Evolutionary conservation across 305 asterid genomes (phyloP).

Genomic region (Nicotiana rustica): DNA sequence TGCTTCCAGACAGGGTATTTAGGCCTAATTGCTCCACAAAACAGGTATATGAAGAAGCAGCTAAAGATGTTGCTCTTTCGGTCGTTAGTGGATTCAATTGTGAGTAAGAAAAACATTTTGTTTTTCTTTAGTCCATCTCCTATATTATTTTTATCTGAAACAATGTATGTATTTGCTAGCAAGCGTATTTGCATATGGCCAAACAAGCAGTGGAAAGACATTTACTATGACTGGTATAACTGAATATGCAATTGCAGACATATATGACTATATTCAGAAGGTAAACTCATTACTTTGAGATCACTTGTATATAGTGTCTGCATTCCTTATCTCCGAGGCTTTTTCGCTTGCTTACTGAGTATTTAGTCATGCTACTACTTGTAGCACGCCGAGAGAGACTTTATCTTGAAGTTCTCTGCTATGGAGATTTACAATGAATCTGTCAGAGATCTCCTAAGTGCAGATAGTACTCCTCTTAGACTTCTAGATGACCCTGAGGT

Average conservation of each 20-base stretch:
- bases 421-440: conserved; percentile 96
- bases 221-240: conserved; percentile 93
- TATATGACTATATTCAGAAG: conserved; percentile 78
- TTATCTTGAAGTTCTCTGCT: conserved; percentile 84
- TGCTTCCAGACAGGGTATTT: conserved; percentile 75
- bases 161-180: conserved; percentile 53
- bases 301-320: conserved; percentile 16
- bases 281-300: conserved; percentile 43
- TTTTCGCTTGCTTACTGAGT: conserved; percentile 13
- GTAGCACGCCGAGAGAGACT: conserved; percentile 76
- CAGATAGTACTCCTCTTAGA: conserved; percentile 75
- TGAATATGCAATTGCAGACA: conserved; percentile 83
- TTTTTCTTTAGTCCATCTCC: neutral
- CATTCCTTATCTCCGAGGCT: neutral
- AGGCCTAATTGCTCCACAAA: conserved; percentile 75
- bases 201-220: conserved; percentile 98
- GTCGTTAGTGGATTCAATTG: conserved; percentile 84
- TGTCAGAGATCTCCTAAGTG: conserved; percentile 88
- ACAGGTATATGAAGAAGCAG: conserved; percentile 88
- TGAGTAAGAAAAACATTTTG: conserved; percentile 47
- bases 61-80: conserved; percentile 86
- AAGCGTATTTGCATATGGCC: conserved; percentile 93
- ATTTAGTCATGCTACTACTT: conserved; percentile 31
- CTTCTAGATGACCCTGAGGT: conserved; percentile 98
- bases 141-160: conserved; percentile 18